phyloP scores from a whole-genome alignment of 208 protist species.

The Leptomonas pyrrhocoris region DNA sequence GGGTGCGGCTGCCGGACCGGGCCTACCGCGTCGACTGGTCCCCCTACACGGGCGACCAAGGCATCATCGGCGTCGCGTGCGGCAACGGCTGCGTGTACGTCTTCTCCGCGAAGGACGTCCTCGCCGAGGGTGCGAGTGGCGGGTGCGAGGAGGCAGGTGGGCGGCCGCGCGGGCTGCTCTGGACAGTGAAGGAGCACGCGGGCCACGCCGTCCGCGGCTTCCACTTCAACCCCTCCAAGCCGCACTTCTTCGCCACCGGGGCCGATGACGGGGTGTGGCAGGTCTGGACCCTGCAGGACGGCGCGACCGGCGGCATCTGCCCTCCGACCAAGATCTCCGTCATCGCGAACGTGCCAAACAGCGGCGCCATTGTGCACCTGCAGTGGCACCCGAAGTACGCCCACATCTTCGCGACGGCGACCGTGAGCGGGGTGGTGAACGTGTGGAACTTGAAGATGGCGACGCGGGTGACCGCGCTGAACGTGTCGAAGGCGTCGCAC shows the following conservation, averaged over 20 bases:
- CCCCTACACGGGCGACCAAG: conserved; percentile 44
- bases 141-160: conserved; percentile 35
- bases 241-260: conserved; percentile 81
- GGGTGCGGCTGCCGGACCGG: conserved; percentile 53
- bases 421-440: conserved; percentile 81
- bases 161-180: conserved; percentile 57
- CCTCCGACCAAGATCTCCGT: conserved; percentile 57
- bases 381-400: conserved; percentile 84
- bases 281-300: conserved; percentile 92
- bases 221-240: conserved; percentile 94
- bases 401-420: conserved; percentile 95
- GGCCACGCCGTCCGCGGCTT: conserved; percentile 81
- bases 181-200: conserved; percentile 80
- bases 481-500: conserved; percentile 71
- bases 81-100: conserved; percentile 73
- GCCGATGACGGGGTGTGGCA: conserved; percentile 73
- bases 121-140: conserved; percentile 37
- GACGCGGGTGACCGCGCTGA: conserved; percentile 86
- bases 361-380: conserved; percentile 58
- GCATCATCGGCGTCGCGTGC: conserved; percentile 75
- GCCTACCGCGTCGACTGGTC: conserved; percentile 85
- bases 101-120: conserved; percentile 57
- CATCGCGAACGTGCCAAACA: conserved; percentile 60
- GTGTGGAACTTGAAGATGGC: conserved; percentile 96
- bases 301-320: conserved; percentile 52